Conservation (phyloP, 148 eudicot genomes). For the Vaccinium corymbosum region DNA sequence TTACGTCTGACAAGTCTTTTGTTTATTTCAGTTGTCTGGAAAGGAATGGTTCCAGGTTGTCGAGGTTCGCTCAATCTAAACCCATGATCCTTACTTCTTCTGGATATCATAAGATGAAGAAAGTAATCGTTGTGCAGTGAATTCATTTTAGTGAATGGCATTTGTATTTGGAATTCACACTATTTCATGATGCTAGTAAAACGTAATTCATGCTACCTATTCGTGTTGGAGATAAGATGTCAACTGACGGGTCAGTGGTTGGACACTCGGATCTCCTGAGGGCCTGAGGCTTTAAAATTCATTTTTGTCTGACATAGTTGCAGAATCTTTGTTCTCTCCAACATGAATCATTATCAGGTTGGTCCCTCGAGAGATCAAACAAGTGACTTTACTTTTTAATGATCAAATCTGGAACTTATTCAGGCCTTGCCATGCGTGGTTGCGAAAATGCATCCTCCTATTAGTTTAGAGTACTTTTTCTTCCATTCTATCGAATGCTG, state of each 20-base stretch:
- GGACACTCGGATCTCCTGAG: conserved; percentile 5
- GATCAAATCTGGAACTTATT: conserved; percentile 24
- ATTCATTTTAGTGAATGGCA: neutral
- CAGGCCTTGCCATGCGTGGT: conserved; percentile 22
- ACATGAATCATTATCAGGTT: conserved; percentile 24
- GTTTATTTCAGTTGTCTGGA: conserved; percentile 46
- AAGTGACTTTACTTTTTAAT: conserved; percentile 6
- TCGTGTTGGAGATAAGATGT: conserved; percentile 5
- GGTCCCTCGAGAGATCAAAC: conserved; percentile 23
- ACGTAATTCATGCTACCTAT: conserved; percentile 9
- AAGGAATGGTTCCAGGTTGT: conserved; percentile 61
- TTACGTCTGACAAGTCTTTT: conserved; percentile 9
- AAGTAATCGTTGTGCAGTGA: neutral
- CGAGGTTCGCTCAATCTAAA: conserved; percentile 44
- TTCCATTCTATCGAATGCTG: neutral
- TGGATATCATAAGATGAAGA: conserved; percentile 5
- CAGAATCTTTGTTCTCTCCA: conserved; percentile 22
- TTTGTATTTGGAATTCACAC: neutral
- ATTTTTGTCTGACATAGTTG: conserved; percentile 20
- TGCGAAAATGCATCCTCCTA: conserved; percentile 20
- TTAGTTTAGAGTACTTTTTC: neutral
- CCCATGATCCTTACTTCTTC: conserved; percentile 7
- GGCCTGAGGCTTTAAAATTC: conserved; percentile 9
- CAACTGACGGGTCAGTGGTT: neutral
- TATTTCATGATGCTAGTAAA: conserved; percentile 2